Evolutionary conservation across 306 rosid genomes (phyloP), one percentile per base, ranked within the genome.

Genomic region (Malus sylvestris): DNA sequence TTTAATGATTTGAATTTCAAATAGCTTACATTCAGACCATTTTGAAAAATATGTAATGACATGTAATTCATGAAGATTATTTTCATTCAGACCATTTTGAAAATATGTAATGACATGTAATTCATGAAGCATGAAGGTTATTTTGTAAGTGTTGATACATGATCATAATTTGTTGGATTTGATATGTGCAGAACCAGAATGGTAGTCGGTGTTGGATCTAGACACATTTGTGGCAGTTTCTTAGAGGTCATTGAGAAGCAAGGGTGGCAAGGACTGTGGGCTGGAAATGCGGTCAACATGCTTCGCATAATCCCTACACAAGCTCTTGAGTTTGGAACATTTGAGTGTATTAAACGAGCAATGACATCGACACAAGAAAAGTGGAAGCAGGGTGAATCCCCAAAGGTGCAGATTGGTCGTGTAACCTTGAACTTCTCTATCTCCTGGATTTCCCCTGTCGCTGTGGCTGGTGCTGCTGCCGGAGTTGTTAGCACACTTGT

Each of bases 231-330:
- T 0, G 97, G 95, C 76, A 95, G 98, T 87, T 92, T 95, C 63
- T 1, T 87, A 64, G 92, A 95, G 89, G 96, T 95, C 63, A 65
- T 95, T 84, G 91, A 95, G 86, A 85, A 88, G 89, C 97, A 95
- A 82, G 97, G 98, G 20, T 95, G 98, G 98, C 93, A 89, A 71
- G 98, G 98, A 42, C 86, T 95, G 73, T 95, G 98, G 98, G 91
- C 97, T 68, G 98, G 98, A 68, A 95, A 95, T 75, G 88, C 88
- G 68, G 86, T 95, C 90, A 95, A 95, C 81, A 95, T 95, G 93
- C 32, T 95, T 71, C 98, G 98, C 61, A 95, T 95, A 79, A 65
- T 95, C 78, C 98, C 97, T 6, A 92, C 98, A 2, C 98, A 95
- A 71, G 98, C 98, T 29, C 85, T 95, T 81, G 98, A 95, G 88